These are phyloP conservation scores for Hypoxylon subgilvum DNA, from an alignment of 495 filamentous ascomycete genomes.

Conservation along the genomic window DNA sequence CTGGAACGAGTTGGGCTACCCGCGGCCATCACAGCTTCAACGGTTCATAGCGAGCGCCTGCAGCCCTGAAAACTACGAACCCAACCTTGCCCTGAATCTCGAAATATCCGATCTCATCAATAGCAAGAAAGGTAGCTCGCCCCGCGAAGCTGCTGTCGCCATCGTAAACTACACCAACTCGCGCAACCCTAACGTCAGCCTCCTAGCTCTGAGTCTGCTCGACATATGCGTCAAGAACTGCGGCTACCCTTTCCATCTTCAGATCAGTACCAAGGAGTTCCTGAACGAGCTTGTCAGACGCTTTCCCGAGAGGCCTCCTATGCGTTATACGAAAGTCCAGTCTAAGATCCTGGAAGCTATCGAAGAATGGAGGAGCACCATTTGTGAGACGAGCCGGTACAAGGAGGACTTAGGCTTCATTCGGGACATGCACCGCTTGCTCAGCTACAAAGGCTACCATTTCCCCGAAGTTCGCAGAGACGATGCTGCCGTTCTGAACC, in stretches of 20 bases:
- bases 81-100: slow-evolving; percentile 92
- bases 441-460: slow-evolving; percentile 94
- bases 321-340: slow-evolving; percentile 85
- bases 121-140: slow-evolving; percentile 95
- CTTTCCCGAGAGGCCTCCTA: slow-evolving; percentile 91
- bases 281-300: slow-evolving; percentile 96
- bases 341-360: slow-evolving; percentile 92
- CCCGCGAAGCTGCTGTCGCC: slow-evolving; percentile 91
- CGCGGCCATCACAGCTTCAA: slow-evolving; percentile 82
- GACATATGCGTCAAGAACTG: slow-evolving; percentile 99
- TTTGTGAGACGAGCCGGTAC: slow-evolving; percentile 96
- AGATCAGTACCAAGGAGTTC: slow-evolving; percentile 98
- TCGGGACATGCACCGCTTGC: slow-evolving; percentile 93
- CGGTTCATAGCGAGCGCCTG: slow-evolving; percentile 96
- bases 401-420: slow-evolving; percentile 97
- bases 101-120: slow-evolving; percentile 98
- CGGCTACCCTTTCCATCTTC: slow-evolving; percentile 97
- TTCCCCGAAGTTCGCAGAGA: slow-evolving; percentile 91
- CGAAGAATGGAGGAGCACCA: slow-evolving; percentile 97
- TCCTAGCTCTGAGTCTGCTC: slow-evolving; percentile 88
- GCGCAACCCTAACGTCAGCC: slow-evolving; percentile 90
- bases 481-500: slow-evolving; percentile 96
- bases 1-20: slow-evolving; percentile 81
- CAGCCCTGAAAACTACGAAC: slow-evolving; percentile 94
- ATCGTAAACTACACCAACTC: slow-evolving; percentile 96